Percentiles rank a stretch among this genome's conserved stretches.
Evolutionary conservation across 2,329 filamentous ascomycete species (phyloP).

Genomic region (Scopulariopsis brevicaulis): DNA sequence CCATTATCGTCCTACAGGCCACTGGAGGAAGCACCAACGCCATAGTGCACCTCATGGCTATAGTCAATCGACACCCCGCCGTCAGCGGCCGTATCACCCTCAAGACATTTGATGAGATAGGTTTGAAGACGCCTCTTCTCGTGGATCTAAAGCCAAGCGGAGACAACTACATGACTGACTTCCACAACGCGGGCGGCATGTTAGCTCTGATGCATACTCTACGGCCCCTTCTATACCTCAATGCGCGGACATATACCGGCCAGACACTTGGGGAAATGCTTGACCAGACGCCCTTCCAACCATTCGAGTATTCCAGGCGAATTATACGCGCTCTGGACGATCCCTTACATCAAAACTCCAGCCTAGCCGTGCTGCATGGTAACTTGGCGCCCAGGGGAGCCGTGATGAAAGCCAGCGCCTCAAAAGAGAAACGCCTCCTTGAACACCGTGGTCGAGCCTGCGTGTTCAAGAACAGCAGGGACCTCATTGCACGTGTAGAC

Average conservation of each 20-base stretch:
- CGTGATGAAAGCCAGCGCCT: constrained; percentile 81
- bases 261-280: constrained; percentile 74
- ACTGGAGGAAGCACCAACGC: constrained; percentile 80
- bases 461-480: constrained; percentile 65
- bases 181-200: constrained; percentile 82
- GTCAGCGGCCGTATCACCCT: constrained; percentile 55
- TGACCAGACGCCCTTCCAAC: constrained; percentile 58
- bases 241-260: constrained; percentile 73
- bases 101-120: constrained; percentile 69
- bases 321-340: constrained; percentile 7
- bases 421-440: constrained; percentile 55
- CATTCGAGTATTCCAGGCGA: constrained; percentile 33
- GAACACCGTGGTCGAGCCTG: constrained; percentile 37
- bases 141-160: constrained; percentile 81
- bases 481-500: constrained; percentile 55
- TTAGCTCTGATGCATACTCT: constrained; percentile 70
- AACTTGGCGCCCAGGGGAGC: constrained; percentile 78
- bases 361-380: constrained; percentile 70
- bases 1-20: constrained; percentile 76
- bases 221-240: constrained; percentile 63
- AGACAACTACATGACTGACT: constrained; percentile 79
- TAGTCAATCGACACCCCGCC: constrained; percentile 60
- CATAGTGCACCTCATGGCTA: constrained; percentile 77
- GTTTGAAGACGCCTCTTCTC: constrained; percentile 66
- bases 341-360: constrained; percentile 62